Conservation (phyloP, 768 basidiomycete species). For the Hericium coralloides region DNA sequence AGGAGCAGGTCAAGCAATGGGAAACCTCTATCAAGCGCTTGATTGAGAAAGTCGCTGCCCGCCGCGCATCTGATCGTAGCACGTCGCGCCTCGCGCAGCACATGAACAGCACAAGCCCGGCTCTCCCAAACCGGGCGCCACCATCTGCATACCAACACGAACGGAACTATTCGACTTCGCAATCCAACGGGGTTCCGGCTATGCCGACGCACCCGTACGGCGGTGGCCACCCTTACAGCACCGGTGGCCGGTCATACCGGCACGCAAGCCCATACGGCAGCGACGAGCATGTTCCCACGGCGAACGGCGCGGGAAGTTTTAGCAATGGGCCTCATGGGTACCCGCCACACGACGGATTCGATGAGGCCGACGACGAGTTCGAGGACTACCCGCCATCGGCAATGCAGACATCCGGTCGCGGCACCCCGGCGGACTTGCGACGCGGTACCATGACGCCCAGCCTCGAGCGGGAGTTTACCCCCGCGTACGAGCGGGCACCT, state of each 20-base stretch:
- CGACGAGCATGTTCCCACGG: conserved; percentile 9
- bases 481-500: conserved; percentile 8
- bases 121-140: conserved; percentile 6
- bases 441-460: conserved; percentile 22
- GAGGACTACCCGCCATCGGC: conserved; percentile 57
- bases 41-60: conserved; percentile 66
- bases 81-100: conserved; percentile 40
- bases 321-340: conserved; percentile 44
- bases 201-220: conserved; percentile 17
- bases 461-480: conserved; percentile 6
- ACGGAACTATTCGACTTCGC: not conserved
- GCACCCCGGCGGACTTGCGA: conserved; percentile 60
- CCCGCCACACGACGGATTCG: conserved; percentile 61
- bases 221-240: conserved; percentile 13
- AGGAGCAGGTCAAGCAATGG: conserved; percentile 92
- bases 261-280: conserved; percentile 7
- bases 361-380: conserved; percentile 56
- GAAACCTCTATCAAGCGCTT: conserved; percentile 82
- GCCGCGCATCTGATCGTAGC: conserved; percentile 59
- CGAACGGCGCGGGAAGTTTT: conserved; percentile 22
- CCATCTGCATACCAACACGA: not conserved
- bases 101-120: conserved; percentile 38
- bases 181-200: conserved; percentile 6
- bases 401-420: conserved; percentile 51
- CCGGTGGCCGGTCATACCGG: conserved; percentile 13